phyloP scores from a whole-genome alignment of 1,139 yeast species.

The Suhomyces choctaworum region DNA sequence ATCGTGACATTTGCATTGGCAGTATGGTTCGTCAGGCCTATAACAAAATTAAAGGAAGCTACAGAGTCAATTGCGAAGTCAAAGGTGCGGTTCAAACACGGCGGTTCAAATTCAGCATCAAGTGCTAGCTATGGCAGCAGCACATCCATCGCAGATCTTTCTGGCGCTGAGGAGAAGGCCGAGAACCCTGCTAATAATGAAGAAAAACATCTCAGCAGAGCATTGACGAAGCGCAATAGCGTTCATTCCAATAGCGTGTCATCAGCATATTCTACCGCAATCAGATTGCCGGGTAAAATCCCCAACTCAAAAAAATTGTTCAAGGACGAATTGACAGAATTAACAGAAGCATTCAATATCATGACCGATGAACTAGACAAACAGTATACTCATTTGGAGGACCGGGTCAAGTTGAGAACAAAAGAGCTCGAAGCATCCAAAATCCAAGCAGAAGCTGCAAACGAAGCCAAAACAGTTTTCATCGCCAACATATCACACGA shows the following conservation, averaged over 20 bases:
- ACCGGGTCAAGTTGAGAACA: slow-evolving; percentile 85
- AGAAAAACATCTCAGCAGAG: not conserved
- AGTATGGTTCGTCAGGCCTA: slow-evolving; percentile 82
- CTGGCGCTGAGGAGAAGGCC: not conserved
- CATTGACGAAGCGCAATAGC: slow-evolving; percentile 22
- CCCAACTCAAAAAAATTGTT: slow-evolving; percentile 59
- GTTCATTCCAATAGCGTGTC: slow-evolving; percentile 31
- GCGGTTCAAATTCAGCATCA: slow-evolving; percentile 4
- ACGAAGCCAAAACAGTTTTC: slow-evolving; percentile 91
- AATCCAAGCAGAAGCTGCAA: slow-evolving; percentile 88
- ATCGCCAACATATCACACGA: slow-evolving; percentile 97
- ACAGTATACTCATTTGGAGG: slow-evolving; percentile 83
- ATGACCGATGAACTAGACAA: slow-evolving; percentile 87
- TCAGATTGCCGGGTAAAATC: slow-evolving; percentile 51
- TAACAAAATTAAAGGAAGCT: slow-evolving; percentile 76
- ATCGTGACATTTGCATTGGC: slow-evolving; percentile 79
- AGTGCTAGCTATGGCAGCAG: slow-evolving; percentile 1
- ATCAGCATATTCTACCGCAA: slow-evolving; percentile 40
- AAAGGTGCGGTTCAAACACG: slow-evolving; percentile 17
- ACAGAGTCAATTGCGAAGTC: slow-evolving; percentile 61
- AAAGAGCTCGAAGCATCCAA: slow-evolving; percentile 86
- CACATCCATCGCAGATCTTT: slow-evolving; percentile 1
- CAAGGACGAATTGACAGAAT: slow-evolving; percentile 82
- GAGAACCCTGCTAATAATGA: not conserved
- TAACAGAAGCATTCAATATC: slow-evolving; percentile 84